Conservation (phyloP, 2,329 filamentous ascomycete species). For the Clonostachys solani region DNA sequence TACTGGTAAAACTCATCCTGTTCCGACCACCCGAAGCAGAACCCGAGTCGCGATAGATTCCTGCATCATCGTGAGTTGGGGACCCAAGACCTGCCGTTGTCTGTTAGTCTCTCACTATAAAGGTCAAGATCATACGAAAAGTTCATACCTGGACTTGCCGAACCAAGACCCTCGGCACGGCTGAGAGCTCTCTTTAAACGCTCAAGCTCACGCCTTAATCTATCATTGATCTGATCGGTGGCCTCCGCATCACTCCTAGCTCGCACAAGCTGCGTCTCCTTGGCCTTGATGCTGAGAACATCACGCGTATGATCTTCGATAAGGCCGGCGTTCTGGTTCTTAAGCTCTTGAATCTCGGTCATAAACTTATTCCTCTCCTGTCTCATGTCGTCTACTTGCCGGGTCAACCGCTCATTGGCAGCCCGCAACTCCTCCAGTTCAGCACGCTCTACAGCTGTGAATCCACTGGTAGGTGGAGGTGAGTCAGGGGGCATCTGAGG, state of each 20-base stretch:
- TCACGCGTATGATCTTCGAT: conserved; percentile 97
- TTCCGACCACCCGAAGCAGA: conserved; percentile 36
- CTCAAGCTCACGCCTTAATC: conserved; percentile 83
- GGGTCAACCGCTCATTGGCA: conserved; percentile 74
- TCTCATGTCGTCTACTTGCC: conserved; percentile 74
- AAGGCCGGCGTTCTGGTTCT: conserved; percentile 92
- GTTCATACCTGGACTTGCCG: conserved; percentile 28
- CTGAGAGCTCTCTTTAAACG: conserved; percentile 83
- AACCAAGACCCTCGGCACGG: conserved; percentile 49
- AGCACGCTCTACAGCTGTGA: conserved; percentile 79
- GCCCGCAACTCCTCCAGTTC: conserved; percentile 85
- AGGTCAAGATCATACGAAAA: conserved; percentile 17
- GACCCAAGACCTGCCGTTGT: conserved; percentile 30
- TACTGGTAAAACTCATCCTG: conserved; percentile 60
- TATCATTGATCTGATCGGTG: conserved; percentile 80
- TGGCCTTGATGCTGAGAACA: conserved; percentile 93
- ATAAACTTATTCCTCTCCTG: conserved; percentile 77
- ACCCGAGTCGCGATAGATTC: conserved; percentile 52
- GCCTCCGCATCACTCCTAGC: conserved; percentile 87
- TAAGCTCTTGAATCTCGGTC: conserved; percentile 88
- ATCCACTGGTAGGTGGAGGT: conserved; percentile 57
- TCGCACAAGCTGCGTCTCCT: conserved; percentile 93
- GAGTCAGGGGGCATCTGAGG: conserved; percentile 47
- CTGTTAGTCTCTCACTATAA: neutral
- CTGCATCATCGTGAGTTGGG: conserved; percentile 53